Evolutionary conservation across 495 filamentous ascomycete species (phyloP), one percentile per base, ranked within the genome.

Genomic region (Penicillium ucsense): DNA sequence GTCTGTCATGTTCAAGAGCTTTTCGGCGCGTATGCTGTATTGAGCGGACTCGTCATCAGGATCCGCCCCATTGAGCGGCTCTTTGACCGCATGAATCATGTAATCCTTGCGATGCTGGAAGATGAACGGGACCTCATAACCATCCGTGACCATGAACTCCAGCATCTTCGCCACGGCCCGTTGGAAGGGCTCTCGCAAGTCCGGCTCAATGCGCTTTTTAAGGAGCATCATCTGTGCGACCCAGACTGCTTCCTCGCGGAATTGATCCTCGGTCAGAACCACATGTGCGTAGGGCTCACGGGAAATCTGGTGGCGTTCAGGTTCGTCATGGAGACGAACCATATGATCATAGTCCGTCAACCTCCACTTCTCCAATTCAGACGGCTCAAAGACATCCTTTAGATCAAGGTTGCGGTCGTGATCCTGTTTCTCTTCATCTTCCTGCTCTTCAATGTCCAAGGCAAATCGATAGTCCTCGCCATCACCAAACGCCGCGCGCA

Each of bases 61-160:
- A 7, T 67, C 65, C 44, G 75, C 73, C 5, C 70, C 75, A 12
- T 74, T 68, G 10, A 67, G 52, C 31, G 78, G 71, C 8, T 84
- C 77, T 64, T 88, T 89, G 47, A 82, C 82, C 40, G 89, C 83
- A 56, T 98, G 89, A 50, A 97, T 96, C 50, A 98, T 80, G 63
- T 97, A 97, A 62, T 98, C 92, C 63, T 94, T 90, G 35, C 94
- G 87, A 55, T 98, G 91, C 59, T 97, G 94, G 65, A 95, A 96
- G 52, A 98, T 89, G 60, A 92, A 98, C 0, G 92, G 91, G 4
- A 96, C 89, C 59, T 98, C 92, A 61, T 85, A 87, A 46, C 94
- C 85, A 51, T 96, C 89, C 5, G 88, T 79, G 36, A 91, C 84
- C 57, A 98, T 84, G 53, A 97, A 95, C 55, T 95, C 88, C 47